Base-by-base conservation (phyloP, 208 protist species). In the Wallacemonas sp. region DNA sequence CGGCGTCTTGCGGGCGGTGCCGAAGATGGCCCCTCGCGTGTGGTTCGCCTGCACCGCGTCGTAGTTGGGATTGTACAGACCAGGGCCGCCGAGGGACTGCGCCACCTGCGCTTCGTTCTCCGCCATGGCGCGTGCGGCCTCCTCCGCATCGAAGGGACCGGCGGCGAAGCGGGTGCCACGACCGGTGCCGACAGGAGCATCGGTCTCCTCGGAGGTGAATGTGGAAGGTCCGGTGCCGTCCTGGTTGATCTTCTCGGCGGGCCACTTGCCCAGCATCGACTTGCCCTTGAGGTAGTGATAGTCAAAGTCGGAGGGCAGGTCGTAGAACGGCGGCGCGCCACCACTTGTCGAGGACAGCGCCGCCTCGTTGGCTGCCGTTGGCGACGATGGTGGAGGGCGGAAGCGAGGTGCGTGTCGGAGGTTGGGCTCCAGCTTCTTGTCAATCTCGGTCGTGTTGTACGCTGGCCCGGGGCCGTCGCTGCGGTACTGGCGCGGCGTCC, bases 221-320 rank as follows among this genome's bases (percentile, higher is more conserved):
- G 24, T 54, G 42, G 61, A 63, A 6, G 50, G 61, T 3, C 61
- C 68, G 15, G 55, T 30, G 13, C 27, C 57, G 34, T 76, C 66
- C 33, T 68, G 46, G 21, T 53, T 54, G 27, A 72, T 21, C 27
- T 42, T 41, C 19, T 41, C 34, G 30, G 38, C 39, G 0, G 39
- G 52, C 58, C 60, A 73, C 58, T 71, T 72, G 33, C 68, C 66
- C 37, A 75, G 41, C 55, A 94, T 83, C 15, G 78, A 73, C 39
- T 85, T 80, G 29, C 88, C 88, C 62, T 91, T 94, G 42, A 57
- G 71, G 66, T 75, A 88, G 63, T 89, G 63, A 58, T 81, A 83
- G 65, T 90, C 82, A 71, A 94, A 94, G 50, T 94, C 88, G 17
- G 88, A 94, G 3, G 88, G 88, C 3, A 94, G 75, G 1, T 61